A percentile compares a stretch with the other conserved stretches of the same genome.
These are phyloP conservation scores for Cicer yamashitae DNA, from an alignment of 306 rosid genomes.

Conservation along the genomic window DNA sequence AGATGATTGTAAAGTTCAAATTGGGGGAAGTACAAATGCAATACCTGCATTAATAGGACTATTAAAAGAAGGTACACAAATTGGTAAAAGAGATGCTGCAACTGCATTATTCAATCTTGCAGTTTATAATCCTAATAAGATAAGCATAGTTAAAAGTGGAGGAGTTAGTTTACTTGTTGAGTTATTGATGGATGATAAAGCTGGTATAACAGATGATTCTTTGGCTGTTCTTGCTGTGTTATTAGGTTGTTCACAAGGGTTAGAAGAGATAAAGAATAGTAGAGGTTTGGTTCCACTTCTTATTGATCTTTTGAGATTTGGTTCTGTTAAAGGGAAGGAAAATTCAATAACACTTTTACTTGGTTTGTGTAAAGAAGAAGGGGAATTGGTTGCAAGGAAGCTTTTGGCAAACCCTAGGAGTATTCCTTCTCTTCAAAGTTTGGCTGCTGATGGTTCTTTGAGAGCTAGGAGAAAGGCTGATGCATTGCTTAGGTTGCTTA, in stretches of 20 bases:
- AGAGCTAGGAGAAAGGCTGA: constrained; percentile 86
- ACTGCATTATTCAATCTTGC: constrained; percentile 79
- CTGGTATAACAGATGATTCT: constrained; percentile 81
- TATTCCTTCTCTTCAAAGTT: constrained; percentile 81
- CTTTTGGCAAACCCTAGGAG: constrained; percentile 80
- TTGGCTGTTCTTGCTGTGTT: constrained; percentile 72
- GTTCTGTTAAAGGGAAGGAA: constrained; percentile 89
- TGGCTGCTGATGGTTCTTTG: constrained; percentile 77
- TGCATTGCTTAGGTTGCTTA: constrained; percentile 79
- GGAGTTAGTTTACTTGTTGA: constrained; percentile 68
- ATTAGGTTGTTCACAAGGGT: constrained; percentile 71
- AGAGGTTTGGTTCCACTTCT: constrained; percentile 73
- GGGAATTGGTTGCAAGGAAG: constrained; percentile 70
- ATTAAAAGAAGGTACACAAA: constrained; percentile 74
- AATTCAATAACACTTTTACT: constrained; percentile 73
- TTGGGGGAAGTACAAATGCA: constrained; percentile 68
- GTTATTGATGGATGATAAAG: constrained; percentile 81
- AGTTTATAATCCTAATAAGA: constrained; percentile 73
- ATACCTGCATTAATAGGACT: constrained; percentile 80
- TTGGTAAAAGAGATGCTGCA: constrained; percentile 88
- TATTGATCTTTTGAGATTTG: constrained; percentile 86
- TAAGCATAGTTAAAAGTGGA: constrained; percentile 59
- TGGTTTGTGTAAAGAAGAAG: constrained; percentile 89
- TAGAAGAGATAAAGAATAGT: constrained; percentile 72
- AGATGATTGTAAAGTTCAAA: constrained; percentile 73